Evolutionary conservation across 306 rosid species (phyloP).

Genomic region (Ormosia emarginata): DNA sequence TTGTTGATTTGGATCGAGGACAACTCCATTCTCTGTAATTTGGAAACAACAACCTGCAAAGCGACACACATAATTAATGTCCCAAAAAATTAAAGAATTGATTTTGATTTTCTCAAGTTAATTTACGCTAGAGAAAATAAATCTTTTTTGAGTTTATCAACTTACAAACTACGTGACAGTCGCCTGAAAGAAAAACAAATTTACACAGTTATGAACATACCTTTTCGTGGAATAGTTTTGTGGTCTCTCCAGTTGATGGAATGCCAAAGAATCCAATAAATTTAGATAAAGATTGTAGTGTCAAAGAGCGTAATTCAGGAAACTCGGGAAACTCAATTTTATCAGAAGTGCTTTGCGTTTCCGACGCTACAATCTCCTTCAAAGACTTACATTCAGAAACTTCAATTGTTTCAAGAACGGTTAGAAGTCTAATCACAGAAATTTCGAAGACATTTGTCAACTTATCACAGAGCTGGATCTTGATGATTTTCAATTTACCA

Average conservation of each 20-base stretch:
- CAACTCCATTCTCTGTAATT: slow-evolving; percentile 10
- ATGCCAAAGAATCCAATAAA: neutral
- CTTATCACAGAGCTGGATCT: neutral
- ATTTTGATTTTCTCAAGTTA: neutral
- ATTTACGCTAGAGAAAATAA: neutral
- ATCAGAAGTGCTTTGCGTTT: neutral
- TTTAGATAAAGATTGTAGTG: neutral
- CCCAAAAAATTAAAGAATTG: neutral
- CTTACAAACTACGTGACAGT: too few relatives aligned
- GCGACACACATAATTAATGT: neutral
- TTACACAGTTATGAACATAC: neutral
- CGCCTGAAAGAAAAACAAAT: too few relatives aligned
- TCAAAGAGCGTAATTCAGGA: neutral
- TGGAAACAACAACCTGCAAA: slow-evolving; percentile 6
- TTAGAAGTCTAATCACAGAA: neutral
- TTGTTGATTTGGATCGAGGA: neutral
- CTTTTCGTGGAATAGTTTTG: neutral
- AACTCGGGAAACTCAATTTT: neutral
- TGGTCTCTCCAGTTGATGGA: neutral
- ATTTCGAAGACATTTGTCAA: slow-evolving; percentile 7
- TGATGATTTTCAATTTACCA: slow-evolving; percentile 14
- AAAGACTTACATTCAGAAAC: slow-evolving; percentile 6
- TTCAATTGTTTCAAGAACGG: slow-evolving; percentile 13
- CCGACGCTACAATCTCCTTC: neutral
- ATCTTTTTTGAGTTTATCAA: neutral